Conservation (phyloP, 768 basidiomycete genomes). For the Neoboletus magnificus region DNA sequence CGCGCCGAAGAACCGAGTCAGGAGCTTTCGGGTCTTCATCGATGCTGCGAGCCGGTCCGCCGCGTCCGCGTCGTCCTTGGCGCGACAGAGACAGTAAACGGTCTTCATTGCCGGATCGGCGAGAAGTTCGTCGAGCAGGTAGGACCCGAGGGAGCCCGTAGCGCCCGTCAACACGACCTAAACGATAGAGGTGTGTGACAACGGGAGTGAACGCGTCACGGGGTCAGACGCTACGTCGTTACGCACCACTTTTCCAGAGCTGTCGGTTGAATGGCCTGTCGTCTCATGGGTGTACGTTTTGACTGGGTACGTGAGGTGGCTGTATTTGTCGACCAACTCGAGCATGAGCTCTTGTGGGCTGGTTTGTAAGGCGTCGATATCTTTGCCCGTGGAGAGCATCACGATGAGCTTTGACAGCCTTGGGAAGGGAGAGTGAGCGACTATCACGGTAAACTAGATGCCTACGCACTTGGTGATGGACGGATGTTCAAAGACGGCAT, state of each 20-base stretch:
- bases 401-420: conserved; percentile 43
- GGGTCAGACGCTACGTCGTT: neutral
- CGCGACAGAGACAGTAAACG: conserved; percentile 52
- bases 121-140: conserved; percentile 47
- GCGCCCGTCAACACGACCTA: conserved; percentile 46
- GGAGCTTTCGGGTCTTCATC: conserved; percentile 36
- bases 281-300: conserved; percentile 1
- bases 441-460: neutral
- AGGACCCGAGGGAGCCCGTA: conserved; percentile 53
- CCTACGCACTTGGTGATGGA: conserved; percentile 35
- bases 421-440: neutral
- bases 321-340: conserved; percentile 44
- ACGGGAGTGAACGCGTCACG: neutral
- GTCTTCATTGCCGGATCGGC: conserved; percentile 34
- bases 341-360: conserved; percentile 41
- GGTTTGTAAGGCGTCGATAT: conserved; percentile 14
- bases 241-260: conserved; percentile 16
- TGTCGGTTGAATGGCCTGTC: conserved; percentile 7
- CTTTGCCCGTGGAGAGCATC: conserved; percentile 32
- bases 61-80: conserved; percentile 43
- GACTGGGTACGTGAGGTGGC: conserved; percentile 6
- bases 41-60: conserved; percentile 40
- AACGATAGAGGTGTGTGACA: neutral
- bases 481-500: conserved; percentile 51
- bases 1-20: conserved; percentile 5